phyloP scores from a whole-genome alignment of 768 basidiomycete genomes.

The Suillus alpinus region DNA sequence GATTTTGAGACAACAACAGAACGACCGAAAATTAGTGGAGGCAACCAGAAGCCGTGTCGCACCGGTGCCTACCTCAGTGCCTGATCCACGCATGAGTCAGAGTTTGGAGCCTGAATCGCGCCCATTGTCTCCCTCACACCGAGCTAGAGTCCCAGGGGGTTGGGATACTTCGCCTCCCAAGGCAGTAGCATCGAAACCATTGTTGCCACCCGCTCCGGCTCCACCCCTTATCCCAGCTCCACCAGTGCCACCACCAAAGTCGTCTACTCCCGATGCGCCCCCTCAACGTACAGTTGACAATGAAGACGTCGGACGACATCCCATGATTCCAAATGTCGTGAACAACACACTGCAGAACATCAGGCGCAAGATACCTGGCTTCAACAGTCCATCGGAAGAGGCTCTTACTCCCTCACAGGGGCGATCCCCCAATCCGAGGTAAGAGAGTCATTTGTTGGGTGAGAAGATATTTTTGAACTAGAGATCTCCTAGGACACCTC shows the following conservation, averaged over 20 bases:
- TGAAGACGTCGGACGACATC: not conserved
- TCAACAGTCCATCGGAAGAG: constrained; percentile 11
- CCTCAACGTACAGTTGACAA: constrained; percentile 6
- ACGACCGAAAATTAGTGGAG: constrained; percentile 57
- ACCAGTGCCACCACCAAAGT: constrained; percentile 1
- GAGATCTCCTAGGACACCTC: constrained; percentile 14
- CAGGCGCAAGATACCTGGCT: constrained; percentile 23
- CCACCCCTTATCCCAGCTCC: constrained; percentile 10
- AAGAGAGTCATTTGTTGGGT: not conserved
- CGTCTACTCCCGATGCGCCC: not conserved
- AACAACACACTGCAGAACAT: constrained; percentile 23
- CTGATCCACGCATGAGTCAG: constrained; percentile 8
- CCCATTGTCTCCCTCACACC: constrained; percentile 19
- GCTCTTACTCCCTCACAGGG: not conserved
- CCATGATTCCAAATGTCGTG: constrained; percentile 6
- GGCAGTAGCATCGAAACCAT: not conserved
- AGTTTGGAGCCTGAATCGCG: constrained; percentile 8
- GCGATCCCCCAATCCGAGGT: not conserved
- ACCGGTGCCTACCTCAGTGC: constrained; percentile 14
- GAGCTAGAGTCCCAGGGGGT: constrained; percentile 18
- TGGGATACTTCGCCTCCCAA: constrained; percentile 14
- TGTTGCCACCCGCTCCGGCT: constrained; percentile 4
- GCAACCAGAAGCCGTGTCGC: constrained; percentile 32
- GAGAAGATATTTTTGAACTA: not conserved
- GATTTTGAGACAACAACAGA: constrained; percentile 81